A percentile compares a stretch with the other conserved stretches of the same genome.
phyloP scores from a whole-genome alignment of 2,329 filamentous ascomycete genomes.

The Cercospora berteroae region DNA sequence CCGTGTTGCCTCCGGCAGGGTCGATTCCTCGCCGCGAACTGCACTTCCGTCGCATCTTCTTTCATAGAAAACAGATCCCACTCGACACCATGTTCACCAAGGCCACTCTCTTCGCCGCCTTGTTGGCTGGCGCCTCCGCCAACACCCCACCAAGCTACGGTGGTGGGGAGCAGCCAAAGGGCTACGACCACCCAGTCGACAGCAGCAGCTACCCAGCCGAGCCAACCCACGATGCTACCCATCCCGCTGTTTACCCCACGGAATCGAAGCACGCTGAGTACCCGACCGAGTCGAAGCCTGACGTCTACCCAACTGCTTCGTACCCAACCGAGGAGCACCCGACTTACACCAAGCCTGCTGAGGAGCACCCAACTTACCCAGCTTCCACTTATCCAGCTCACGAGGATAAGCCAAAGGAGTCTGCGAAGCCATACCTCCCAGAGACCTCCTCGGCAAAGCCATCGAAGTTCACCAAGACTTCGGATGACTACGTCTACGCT shows the following conservation, averaged over 20 bases:
- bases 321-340: background rate
- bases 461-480: constrained; percentile 13
- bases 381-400: constrained; percentile 1
- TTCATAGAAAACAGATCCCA: constrained; percentile 21
- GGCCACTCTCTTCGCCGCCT: constrained; percentile 33
- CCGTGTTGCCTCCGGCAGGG: constrained; percentile 28
- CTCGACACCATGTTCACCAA: constrained; percentile 31
- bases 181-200: background rate
- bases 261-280: background rate
- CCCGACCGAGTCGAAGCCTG: background rate
- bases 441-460: constrained; percentile 7
- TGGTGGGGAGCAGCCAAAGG: background rate
- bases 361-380: constrained; percentile 3
- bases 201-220: background rate
- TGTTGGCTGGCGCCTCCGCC: constrained; percentile 32
- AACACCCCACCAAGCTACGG: constrained; percentile 6
- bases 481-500: constrained; percentile 23
- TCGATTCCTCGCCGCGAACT: constrained; percentile 25
- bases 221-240: background rate
- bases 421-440: constrained; percentile 12
- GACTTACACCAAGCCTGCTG: background rate
- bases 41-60: background rate
- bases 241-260: constrained; percentile 4
- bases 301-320: background rate
- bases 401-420: background rate